Base-by-base conservation (phyloP, 2,329 filamentous ascomycete genomes). In the Penicillium frequentans region DNA sequence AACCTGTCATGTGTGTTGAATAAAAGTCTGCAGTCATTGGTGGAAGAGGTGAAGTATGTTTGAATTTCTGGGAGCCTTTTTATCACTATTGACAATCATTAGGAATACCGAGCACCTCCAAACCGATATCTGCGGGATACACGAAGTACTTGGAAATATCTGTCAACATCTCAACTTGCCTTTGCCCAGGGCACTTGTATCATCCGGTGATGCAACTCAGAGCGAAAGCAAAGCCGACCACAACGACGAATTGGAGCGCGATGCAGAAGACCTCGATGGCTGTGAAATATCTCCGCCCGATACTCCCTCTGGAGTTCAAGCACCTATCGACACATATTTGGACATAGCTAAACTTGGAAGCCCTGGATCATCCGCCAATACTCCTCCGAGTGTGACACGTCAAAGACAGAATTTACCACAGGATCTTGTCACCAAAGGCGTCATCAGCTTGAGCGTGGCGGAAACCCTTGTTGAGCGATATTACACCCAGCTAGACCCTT, bases 1-100 rank as follows among this genome's bases (percentile, higher is more conserved):
- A 75, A 73, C 11, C 57, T 81, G 16, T 77, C 77, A 10, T 81
- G 79, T 59, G 75, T 79, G 6, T 64, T 81, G 37, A 81, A 81
- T 61, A 80, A 79, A 52, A 80, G 77, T 50, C 66, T 75, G 48
- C 73, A 75, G 58, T 78, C 77, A 2, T 62, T 80, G 60, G 75
- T 80, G 26, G 75, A 79, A 53, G 77, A 81, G 45, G 70, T 68
- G 5, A 76, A 78, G 59, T 74, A 54, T 48, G 60, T 58, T 45
- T 19, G 7, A 1, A 10, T 39, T 10, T 19, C 5, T 19, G 1
- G 14, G 10, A 26, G 8, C n/a, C 11, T 13, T 31, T 31, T 4
- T 11, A 14, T 37, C 10, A 37, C 9, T 29, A 49, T 19, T 49
- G 9, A 45, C 39, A 45, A 48, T 19, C 24, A 49, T 37, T n/a